Percentiles rank a stretch among this genome's conserved stretches.
These are phyloP conservation scores for Chaetoceros muelleri DNA, from an alignment of 108 stramenopile species.

Conservation along the genomic window DNA sequence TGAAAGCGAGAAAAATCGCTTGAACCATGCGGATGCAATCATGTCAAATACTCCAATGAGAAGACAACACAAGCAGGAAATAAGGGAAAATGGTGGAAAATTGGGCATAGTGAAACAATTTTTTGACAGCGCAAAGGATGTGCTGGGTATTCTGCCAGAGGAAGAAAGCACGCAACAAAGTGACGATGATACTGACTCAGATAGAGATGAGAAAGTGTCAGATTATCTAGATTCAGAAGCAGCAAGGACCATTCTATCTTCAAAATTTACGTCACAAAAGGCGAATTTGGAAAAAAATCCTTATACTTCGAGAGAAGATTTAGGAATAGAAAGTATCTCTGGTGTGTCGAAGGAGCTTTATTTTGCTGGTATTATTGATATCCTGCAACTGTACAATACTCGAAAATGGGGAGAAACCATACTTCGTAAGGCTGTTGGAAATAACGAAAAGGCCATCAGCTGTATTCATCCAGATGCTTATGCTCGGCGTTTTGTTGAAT, in stretches of 20 bases:
- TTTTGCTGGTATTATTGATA: slow-evolving; percentile 63
- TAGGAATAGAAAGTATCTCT: slow-evolving; percentile 3
- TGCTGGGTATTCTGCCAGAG: neutral
- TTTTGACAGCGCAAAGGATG: slow-evolving; percentile 8
- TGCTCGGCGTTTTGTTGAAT: slow-evolving; percentile 40
- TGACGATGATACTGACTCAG: neutral
- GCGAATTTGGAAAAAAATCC: neutral
- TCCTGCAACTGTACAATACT: slow-evolving; percentile 71
- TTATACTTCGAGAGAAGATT: slow-evolving; percentile 4
- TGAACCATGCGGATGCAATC: neutral
- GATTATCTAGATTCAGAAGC: too few relatives aligned
- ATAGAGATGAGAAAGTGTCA: too few relatives aligned
- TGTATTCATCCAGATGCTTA: slow-evolving; percentile 45
- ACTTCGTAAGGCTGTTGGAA: slow-evolving; percentile 27
- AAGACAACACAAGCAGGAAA: neutral
- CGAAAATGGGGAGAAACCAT: slow-evolving; percentile 60
- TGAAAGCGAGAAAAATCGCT: neutral
- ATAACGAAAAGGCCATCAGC: slow-evolving; percentile 23
- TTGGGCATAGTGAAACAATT: neutral
- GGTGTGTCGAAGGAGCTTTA: slow-evolving; percentile 6
- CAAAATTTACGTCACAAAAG: neutral
- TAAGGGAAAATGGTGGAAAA: neutral
- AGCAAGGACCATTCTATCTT: neutral
- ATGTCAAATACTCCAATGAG: neutral
- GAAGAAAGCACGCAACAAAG: slow-evolving; percentile 5